Base-by-base conservation (phyloP, 148 eudicot genomes). In the Fallopia convolvulus region DNA sequence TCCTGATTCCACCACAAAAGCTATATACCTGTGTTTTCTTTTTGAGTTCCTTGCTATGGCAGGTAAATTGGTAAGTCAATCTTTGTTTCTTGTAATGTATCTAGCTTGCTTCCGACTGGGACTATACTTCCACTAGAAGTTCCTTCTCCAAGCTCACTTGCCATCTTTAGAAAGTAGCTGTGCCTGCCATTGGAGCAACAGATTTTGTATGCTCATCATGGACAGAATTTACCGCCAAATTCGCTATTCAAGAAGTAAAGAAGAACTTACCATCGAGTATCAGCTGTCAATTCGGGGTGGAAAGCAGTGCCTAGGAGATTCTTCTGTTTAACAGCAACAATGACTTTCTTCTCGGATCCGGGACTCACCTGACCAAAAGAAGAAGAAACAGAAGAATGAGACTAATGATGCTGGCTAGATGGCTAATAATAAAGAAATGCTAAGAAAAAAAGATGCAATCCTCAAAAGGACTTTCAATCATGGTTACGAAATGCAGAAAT, bases 261-360 rank as follows among this genome's bases (percentile, higher is more conserved):
- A 23, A 52, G 63, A 9, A 17, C 72, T 56, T 82, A 89, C 99
- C 99, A 94, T 83, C 99, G 81, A 61, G 88, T 88, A 72, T 92
- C 99, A 42, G 94, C 90, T 12, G 99, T 95, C 79, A 95, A 75
- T 78, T 95, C 99, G 17, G 99, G 99, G 79, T 95, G 99, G 72
- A 95, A 95, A 84, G 99, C 97, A 74, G 97, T 95, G 65, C 87
- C 97, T 21, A 95, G 86, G 83, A 95, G 75, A 84, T 92, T 95
- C 52, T 92, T 85, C 78, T 95, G 99, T 83, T 83, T 95, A 50
- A 95, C 91, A 18, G 97, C 99, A 73, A 95, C 97, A 4, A 91
- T 88, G 77, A 91, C 97, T 90, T 87, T 92, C 81, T 87, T 85
- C 21, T 48, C 72, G 60, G 83, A 39, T 41, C 49, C 81, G 63